Evolutionary conservation across 2,329 filamentous ascomycete species (phyloP), one percentile per base, ranked within the genome.

Genomic region (Pseudomassariella vexata): DNA sequence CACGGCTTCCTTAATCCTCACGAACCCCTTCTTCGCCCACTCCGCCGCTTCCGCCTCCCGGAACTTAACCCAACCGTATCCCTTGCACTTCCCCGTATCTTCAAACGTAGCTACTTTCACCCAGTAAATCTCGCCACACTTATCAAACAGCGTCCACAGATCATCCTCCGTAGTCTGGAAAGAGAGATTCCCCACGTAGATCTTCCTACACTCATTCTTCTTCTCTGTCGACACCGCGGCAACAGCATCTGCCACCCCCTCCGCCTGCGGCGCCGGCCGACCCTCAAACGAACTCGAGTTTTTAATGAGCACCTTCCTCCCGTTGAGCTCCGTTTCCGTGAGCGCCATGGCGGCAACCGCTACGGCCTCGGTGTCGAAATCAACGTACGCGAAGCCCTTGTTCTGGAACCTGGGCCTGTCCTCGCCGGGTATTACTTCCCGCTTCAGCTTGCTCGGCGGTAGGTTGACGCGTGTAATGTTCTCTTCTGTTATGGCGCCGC

Each of bases 1-100:
- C 23, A 82, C 59, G 34, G 76, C 70, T 54, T 82, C 74, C 52
- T 73, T 74, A 49, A 88, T 71, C 61, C 79, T 77, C 38, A 87
- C 72, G 48, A 84, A 95, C 1, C 90, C 90, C 53, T 79, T 81
- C 43, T 94, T 87, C 4, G 85, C 85, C 49, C 73, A 73, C 30
- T 80, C 76, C 0, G 87, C 87, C 1, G 82, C 75, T 35, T 85
- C 79, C 9, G 89, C 53, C 30, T 88, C 79, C 53, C 82, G 80
- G 60, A 96, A 98, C 40, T 85, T 85, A 39, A 98, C 79, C 89
- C 92, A 98, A 5, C 82, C 92, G 62, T 83, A 98, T 12, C 92
- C 94, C 65, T 96, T 96, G 68, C 92, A 98, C 65, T 96, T 98
- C 25, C 92, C 92, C 14, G 82, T 82, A 57, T 98, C 94, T 59